Base-by-base conservation (phyloP, 306 rosid species). In the Hippophae gyantsensis region DNA sequence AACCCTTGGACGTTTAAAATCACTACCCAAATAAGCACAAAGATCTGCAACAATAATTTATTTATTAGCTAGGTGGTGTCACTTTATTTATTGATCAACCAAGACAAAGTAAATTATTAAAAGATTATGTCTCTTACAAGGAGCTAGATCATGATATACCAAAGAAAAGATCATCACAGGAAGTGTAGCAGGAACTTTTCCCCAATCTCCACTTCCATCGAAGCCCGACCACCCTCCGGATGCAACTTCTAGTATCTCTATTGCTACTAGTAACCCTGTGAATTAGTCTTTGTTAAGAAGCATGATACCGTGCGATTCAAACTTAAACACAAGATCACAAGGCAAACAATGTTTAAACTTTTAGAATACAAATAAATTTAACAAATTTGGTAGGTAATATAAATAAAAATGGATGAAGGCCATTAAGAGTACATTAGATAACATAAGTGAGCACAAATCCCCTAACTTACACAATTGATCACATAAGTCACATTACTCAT, bases 1-100 rank as follows among this genome's bases (percentile, higher is more conserved):
- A 65, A 74, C 70, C 73, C 79, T 78, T 62, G 78, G 56, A 25
- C 95, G 82, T 43, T 11, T 60, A 57, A 84, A 73, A 62, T 87
- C 92, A 43, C 84, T 79, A 9, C 79, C 95, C 80, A 84, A 64
- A 78, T 87, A 84, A 69, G 92, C 86, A 68, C 95, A 84, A 54
- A 87, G 77, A 71, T 84, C 95, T 84, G 86, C 78, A 80, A 49
- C 63, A 25, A 57, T 27, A 45, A 9, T 13, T 25, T 11, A 51
- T 32, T 68, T 40, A 48, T 48, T 25, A 60, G 52, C 60, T 7
- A 45, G 42, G 51, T 45, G 8, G 46, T 9, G 38, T 18, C 14
- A 49, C 53, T 7, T 49, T 6, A 26, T 43, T 53, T 62, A 5
- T 38, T 47, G 47, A 41, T 43, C 32, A 52, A 18, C 12, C 43